Conservation (phyloP, 169 alveolate species). For the Eimeria brunetti region DNA sequence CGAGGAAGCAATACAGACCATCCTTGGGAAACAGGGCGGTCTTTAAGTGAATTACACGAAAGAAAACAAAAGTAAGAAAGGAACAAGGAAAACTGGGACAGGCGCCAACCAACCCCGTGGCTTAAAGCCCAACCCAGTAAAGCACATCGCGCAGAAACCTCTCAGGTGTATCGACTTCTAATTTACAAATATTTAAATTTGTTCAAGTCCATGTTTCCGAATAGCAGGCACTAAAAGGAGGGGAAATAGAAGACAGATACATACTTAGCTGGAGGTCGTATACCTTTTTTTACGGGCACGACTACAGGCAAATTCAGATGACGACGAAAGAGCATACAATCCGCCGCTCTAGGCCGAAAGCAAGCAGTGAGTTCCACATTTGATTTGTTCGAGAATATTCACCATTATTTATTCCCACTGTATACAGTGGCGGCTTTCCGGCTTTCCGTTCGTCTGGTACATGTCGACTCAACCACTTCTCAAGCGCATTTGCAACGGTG, state of each 20-base stretch:
- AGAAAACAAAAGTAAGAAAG: not conserved
- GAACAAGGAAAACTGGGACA: not conserved
- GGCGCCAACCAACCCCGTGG: not conserved
- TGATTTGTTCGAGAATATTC: not conserved
- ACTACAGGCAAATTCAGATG: not conserved
- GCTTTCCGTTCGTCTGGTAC: not conserved
- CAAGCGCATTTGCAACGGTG: not conserved
- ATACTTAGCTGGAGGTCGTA: not conserved
- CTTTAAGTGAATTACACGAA: not conserved
- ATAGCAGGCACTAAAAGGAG: not conserved
- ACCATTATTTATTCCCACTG: not conserved
- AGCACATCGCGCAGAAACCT: not conserved
- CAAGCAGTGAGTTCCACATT: not conserved
- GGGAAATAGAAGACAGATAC: not conserved
- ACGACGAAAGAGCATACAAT: not conserved
- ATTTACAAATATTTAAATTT: not conserved
- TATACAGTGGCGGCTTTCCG: not conserved
- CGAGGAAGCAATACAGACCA: conserved; percentile 31
- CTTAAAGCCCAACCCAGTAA: not conserved
- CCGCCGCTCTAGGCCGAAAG: not conserved
- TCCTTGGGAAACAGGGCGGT: not conserved
- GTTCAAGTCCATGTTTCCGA: not conserved
- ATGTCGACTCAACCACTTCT: not conserved
- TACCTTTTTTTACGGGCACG: not conserved
- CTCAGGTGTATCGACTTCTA: conserved; percentile 30